Evolutionary conservation across 345 rosid species (phyloP).

Genomic region (Hibiscus tridactylites): DNA sequence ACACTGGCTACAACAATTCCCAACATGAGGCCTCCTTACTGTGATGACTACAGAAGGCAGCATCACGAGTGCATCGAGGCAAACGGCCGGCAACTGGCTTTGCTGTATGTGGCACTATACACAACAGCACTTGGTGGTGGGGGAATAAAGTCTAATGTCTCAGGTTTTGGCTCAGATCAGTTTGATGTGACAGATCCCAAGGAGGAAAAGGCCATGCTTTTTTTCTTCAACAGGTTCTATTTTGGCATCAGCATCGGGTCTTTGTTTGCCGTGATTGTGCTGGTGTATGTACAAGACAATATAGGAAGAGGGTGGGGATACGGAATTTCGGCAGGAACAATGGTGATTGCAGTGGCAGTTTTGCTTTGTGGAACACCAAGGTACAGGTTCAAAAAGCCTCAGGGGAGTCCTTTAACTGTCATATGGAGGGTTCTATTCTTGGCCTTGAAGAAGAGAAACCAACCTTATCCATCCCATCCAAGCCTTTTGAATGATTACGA

Average conservation of each 20-base stretch:
- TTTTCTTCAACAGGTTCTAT: slow-evolving; percentile 74
- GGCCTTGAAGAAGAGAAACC: slow-evolving; percentile 71
- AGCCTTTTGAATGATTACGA: slow-evolving; percentile 53
- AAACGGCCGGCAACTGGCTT: slow-evolving; percentile 50
- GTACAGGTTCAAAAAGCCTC: slow-evolving; percentile 73
- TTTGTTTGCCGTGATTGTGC: slow-evolving; percentile 61
- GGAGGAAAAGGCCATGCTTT: slow-evolving; percentile 69
- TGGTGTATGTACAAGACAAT: slow-evolving; percentile 82
- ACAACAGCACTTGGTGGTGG: slow-evolving; percentile 80
- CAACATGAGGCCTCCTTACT: slow-evolving; percentile 71
- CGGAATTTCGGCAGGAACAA: slow-evolving; percentile 75
- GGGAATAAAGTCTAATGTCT: slow-evolving; percentile 89
- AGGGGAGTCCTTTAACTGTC: slow-evolving; percentile 81
- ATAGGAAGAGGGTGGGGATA: slow-evolving; percentile 96
- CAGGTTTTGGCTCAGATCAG: slow-evolving; percentile 94
- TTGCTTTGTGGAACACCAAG: slow-evolving; percentile 47
- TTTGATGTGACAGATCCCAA: slow-evolving; percentile 65
- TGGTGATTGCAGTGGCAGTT: slow-evolving; percentile 55
- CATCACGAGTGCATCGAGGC: slow-evolving; percentile 68
- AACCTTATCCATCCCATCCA: slow-evolving; percentile 46
- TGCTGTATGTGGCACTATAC: slow-evolving; percentile 81
- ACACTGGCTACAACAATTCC: slow-evolving; percentile 27
- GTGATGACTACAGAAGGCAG: slow-evolving; percentile 45
- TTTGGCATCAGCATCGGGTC: slow-evolving; percentile 73
- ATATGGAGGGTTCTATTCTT: slow-evolving; percentile 61